Evolutionary conservation across 495 filamentous ascomycete species (phyloP).

Genomic region (Cladorrhinum samala): DNA sequence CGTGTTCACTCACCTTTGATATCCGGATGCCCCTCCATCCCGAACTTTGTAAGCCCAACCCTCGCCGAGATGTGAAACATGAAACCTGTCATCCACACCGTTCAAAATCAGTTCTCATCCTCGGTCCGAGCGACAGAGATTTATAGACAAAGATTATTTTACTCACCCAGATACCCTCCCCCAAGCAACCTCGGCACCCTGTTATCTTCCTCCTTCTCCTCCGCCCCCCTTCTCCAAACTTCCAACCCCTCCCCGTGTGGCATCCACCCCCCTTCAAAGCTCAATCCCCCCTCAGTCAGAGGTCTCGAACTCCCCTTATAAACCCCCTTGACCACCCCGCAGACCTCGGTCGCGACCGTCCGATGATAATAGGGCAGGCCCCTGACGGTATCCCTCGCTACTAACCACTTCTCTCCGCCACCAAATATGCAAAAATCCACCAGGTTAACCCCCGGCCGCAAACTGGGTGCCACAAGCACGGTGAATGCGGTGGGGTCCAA

Average conservation of each 20-base stretch:
- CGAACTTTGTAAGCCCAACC: constrained; percentile 22
- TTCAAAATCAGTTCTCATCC: neutral
- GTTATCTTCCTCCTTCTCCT: constrained; percentile 1
- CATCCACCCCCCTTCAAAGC: constrained; percentile 40
- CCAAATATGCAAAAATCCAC: constrained; percentile 73
- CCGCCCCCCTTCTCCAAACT: constrained; percentile 3
- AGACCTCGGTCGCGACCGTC: constrained; percentile 58
- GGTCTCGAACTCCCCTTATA: constrained; percentile 54
- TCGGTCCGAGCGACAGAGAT: neutral
- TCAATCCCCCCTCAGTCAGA: constrained; percentile 50
- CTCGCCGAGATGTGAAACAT: constrained; percentile 24
- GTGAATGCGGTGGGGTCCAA: constrained; percentile 68
- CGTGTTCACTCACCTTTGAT: constrained; percentile 15
- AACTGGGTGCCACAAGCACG: constrained; percentile 60
- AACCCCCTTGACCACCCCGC: constrained; percentile 52
- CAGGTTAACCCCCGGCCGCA: constrained; percentile 53
- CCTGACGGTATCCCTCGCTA: constrained; percentile 59
- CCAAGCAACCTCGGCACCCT: constrained; percentile 8
- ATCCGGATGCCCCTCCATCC: constrained; percentile 15
- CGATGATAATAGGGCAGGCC: constrained; percentile 72
- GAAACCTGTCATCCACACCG: constrained; percentile 11
- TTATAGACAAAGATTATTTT: constrained; percentile 16
- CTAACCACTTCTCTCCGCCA: constrained; percentile 66
- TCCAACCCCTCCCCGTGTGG: constrained; percentile 26
- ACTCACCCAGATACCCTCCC: too few relatives aligned